Evolutionary conservation across 1,284 basidiomycete species (phyloP), one percentile per base, ranked within the genome.

Genomic region (Heliocybe sulcata): DNA sequence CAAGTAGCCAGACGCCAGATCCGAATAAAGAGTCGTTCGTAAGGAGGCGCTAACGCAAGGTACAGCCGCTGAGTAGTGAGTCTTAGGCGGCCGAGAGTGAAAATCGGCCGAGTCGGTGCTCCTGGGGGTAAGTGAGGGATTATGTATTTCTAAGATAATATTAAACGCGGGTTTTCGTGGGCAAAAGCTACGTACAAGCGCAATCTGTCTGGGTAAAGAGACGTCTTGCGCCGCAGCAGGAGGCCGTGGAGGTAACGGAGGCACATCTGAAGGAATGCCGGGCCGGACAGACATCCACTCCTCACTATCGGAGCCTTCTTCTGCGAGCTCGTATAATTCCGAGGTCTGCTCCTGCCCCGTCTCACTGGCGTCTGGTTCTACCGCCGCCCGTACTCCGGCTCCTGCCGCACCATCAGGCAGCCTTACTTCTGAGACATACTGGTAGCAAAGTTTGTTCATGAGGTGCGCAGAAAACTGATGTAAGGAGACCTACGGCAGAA

Each of bases 361-460:
- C n/a, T 6, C 4, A 42, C 38, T 19, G 53, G 45, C 4, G 55
- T 59, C 1, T 55, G 56, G 49, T 50, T 56, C 20, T 49, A 45
- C 8, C 52, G 57, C 8, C 54, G 20, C n/a, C 31, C 16, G 16
- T 11, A 35, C 19, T 33, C 25, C 23, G 19, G 16, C 16, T 4
- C 38, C 38, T n/a, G 16, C 19, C 6, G 35, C 20, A 35, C 10
- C 16, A 8, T 53, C 58, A 4, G 70, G 68, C 9, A 74, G 60
- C 54, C 73, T 72, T 20, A 83, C 78, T 63, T 85, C 83, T n/a
- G 73, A 77, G 1, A 85, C 81, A 67, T 82, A 77, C 83, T 85
- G 52, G 10, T 12, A n/a, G 16, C n/a, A 31, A 25, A 14, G 2
- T 47, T 11, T 23, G 29, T 53, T 3, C 23, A 31, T 16, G 47